These are phyloP conservation scores for Parachaetomium inaequale DNA, from an alignment of 495 filamentous ascomycete species.

Conservation along the genomic window DNA sequence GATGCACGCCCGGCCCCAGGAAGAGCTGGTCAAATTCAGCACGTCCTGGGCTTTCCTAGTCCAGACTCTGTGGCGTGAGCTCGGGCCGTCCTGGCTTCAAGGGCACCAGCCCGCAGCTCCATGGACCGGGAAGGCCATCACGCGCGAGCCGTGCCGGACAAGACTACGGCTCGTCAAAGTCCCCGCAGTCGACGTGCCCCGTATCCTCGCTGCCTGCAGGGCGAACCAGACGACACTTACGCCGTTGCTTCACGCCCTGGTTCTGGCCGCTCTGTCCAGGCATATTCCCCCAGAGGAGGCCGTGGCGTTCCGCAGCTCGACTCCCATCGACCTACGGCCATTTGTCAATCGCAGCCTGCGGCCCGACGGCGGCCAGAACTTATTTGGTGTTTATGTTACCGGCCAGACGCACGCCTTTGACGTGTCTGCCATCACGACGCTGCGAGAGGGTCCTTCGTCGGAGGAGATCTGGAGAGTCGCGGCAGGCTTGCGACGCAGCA, in stretches of 20 bases:
- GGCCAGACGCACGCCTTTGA: constrained; percentile 24
- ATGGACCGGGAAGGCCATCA: constrained; percentile 34
- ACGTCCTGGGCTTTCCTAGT: constrained; percentile 26
- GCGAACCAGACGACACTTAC: constrained; percentile 33
- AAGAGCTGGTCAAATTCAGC: constrained; percentile 28
- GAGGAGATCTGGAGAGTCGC: constrained; percentile 31
- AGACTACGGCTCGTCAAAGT: constrained; percentile 30
- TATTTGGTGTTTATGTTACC: constrained; percentile 34
- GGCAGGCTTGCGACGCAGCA: constrained; percentile 19
- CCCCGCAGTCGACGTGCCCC: constrained; percentile 12
- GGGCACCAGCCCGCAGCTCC: constrained; percentile 4
- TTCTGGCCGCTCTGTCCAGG: constrained; percentile 25
- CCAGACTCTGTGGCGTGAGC: constrained; percentile 24
- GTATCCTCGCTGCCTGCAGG: constrained; percentile 29
- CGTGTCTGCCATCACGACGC: constrained; percentile 12
- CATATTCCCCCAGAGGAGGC: constrained; percentile 23
- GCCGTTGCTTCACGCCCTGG: constrained; percentile 33
- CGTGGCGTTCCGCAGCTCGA: constrained; percentile 26
- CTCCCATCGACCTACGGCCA: constrained; percentile 35
- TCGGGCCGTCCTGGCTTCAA: constrained; percentile 20
- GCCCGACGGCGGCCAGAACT: not conserved
- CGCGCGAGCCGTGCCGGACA: constrained; percentile 23
- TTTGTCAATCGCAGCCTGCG: constrained; percentile 13
- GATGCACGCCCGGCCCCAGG: constrained; percentile 17
- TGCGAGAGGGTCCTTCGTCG: constrained; percentile 19